Evolutionary conservation across 345 rosid genomes (phyloP).

Genomic region (Ailanthus altissimus): DNA sequence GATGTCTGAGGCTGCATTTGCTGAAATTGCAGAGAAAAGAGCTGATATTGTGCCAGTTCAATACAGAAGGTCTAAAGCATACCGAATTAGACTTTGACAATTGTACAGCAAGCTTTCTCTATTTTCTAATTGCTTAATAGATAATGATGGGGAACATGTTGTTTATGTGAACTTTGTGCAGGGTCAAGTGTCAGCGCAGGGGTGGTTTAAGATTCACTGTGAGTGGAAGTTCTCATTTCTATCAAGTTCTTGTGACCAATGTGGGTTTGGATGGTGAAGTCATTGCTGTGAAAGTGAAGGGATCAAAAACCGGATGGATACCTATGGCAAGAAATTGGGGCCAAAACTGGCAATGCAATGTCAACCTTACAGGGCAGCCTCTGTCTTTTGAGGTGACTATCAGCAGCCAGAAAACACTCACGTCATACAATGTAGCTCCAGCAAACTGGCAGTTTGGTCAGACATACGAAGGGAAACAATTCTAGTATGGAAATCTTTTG

Average conservation of each 20-base stretch:
- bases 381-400: constrained; percentile 84
- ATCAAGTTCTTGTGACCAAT: constrained; percentile 73
- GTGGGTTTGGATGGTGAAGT: constrained; percentile 84
- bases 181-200: constrained; percentile 68
- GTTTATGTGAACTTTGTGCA: constrained; percentile 25
- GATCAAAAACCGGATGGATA: constrained; percentile 89
- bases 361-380: constrained; percentile 76
- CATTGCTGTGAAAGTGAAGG: constrained; percentile 83
- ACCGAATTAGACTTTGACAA: background rate
- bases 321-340: constrained; percentile 98
- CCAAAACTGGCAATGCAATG: constrained; percentile 76
- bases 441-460: constrained; percentile 80
- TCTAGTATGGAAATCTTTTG: constrained; percentile 32
- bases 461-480: constrained; percentile 82
- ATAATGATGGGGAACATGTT: background rate
- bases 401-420: constrained; percentile 54
- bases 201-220: constrained; percentile 80
- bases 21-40: constrained; percentile 66
- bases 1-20: constrained; percentile 86
- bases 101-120: background rate
- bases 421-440: constrained; percentile 85
- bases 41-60: constrained; percentile 82
- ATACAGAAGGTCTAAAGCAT: constrained; percentile 51
- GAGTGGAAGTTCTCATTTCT: constrained; percentile 69
- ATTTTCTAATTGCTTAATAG: background rate